phyloP scores from a whole-genome alignment of 345 rosid genomes.

The Microthlaspi erraticum region DNA sequence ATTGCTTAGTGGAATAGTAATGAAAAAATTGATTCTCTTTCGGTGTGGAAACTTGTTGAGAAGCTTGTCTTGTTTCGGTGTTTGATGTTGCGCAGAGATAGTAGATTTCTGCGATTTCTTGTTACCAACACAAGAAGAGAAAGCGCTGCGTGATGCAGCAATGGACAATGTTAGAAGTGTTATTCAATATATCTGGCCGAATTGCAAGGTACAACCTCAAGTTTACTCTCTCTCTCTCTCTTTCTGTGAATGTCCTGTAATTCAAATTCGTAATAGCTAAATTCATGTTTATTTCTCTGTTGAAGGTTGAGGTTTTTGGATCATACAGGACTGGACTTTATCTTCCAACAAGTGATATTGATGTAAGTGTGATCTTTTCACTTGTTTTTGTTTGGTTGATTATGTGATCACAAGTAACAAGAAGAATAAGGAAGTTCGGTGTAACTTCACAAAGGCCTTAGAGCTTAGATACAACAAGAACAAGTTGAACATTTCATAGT shows the following conservation, averaged over 20 bases:
- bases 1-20: too few species aligned
- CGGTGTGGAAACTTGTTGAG: conserved; percentile 3
- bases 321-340: conserved; percentile 86
- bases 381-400: conserved; percentile 7
- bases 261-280: neutral
- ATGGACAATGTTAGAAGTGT: conserved; percentile 64
- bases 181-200: conserved; percentile 91
- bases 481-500: neutral
- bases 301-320: conserved; percentile 87
- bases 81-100: conserved; percentile 64
- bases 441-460: neutral
- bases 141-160: conserved; percentile 64
- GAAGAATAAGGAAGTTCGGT: neutral
- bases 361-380: conserved; percentile 60
- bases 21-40: neutral
- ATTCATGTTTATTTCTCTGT: conserved; percentile 9
- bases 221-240: conserved; percentile 14
- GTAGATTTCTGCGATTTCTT: conserved; percentile 86
- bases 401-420: neutral
- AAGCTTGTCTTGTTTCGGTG: conserved; percentile 15
- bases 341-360: conserved; percentile 96
- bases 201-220: conserved; percentile 59
- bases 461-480: neutral
- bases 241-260: neutral
- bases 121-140: conserved; percentile 80